Evolutionary conservation across 2,329 filamentous ascomycete species (phyloP).

Genomic region (Cladosporium velox): DNA sequence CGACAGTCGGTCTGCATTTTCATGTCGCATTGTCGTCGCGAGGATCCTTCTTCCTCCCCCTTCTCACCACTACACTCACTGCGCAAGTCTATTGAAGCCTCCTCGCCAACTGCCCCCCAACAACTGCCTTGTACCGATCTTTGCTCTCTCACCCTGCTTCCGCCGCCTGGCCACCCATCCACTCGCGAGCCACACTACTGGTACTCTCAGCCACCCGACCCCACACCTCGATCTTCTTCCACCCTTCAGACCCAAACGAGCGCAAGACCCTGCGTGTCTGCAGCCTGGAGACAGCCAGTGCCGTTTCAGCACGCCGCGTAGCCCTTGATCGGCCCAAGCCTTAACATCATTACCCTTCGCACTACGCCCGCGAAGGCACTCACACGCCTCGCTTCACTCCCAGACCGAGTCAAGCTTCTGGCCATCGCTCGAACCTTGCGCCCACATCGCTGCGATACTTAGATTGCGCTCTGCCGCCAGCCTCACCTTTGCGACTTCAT

Average conservation of each 20-base stretch:
- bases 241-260: background rate
- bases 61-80: background rate
- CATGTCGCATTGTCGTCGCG: background rate
- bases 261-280: background rate
- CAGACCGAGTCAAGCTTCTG: slow-evolving; percentile 2
- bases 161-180: background rate
- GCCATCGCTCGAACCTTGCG: slow-evolving; percentile 10
- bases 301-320: slow-evolving; percentile 10
- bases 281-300: background rate
- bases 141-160: background rate
- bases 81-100: background rate
- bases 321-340: slow-evolving; percentile 12
- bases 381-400: background rate
- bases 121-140: background rate
- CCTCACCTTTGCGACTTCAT: background rate
- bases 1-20: background rate
- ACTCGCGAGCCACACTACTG: background rate
- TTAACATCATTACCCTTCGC: slow-evolving; percentile 8
- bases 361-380: background rate
- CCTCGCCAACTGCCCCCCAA: background rate
- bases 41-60: background rate
- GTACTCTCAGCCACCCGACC: slow-evolving; percentile 5
- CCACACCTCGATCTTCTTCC: too few relatives aligned
- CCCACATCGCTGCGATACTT: background rate
- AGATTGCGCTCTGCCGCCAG: slow-evolving; percentile 5